These are phyloP conservation scores for Brassica cretica DNA, from an alignment of 345 rosid species.

Conservation along the genomic window DNA sequence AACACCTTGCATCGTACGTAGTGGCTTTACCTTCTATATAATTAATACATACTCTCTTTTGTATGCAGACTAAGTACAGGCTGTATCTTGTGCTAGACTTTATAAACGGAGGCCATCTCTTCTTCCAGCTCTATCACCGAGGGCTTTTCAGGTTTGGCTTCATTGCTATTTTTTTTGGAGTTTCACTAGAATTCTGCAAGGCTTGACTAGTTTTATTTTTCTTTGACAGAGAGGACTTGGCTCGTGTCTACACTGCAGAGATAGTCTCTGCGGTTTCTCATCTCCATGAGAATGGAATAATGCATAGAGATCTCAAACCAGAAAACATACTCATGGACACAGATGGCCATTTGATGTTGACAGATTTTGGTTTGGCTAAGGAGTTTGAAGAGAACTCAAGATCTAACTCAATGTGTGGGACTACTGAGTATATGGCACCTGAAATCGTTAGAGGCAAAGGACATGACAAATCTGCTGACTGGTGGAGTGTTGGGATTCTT, in stretches of 20 bases:
- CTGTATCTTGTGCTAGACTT: slow-evolving; percentile 88
- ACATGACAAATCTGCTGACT: slow-evolving; percentile 91
- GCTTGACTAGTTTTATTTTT: slow-evolving; percentile 23
- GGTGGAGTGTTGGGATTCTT: slow-evolving; percentile 97
- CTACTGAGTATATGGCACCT: slow-evolving; percentile 94
- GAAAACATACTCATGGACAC: slow-evolving; percentile 85
- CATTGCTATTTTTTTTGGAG: not conserved
- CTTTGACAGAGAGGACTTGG: slow-evolving; percentile 78
- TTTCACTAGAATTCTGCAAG: not conserved
- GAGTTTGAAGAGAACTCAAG: slow-evolving; percentile 77
- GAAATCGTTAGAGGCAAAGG: slow-evolving; percentile 90
- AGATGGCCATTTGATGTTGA: slow-evolving; percentile 91
- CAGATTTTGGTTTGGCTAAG: slow-evolving; percentile 94
- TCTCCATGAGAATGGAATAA: slow-evolving; percentile 91
- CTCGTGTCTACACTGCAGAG: slow-evolving; percentile 88
- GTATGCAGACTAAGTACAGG: slow-evolving; percentile 82
- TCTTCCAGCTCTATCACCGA: slow-evolving; percentile 92
- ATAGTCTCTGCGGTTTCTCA: slow-evolving; percentile 86
- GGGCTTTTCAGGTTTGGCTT: slow-evolving; percentile 82
- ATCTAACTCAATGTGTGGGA: slow-evolving; percentile 93
- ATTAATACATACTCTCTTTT: slow-evolving; percentile 12
- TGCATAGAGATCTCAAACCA: slow-evolving; percentile 98
- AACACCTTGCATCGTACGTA: not conserved
- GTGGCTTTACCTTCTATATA: not conserved
- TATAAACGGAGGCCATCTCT: slow-evolving; percentile 94